Conservation (phyloP, 495 filamentous ascomycete genomes). For the Beverwykella pulmonaria region DNA sequence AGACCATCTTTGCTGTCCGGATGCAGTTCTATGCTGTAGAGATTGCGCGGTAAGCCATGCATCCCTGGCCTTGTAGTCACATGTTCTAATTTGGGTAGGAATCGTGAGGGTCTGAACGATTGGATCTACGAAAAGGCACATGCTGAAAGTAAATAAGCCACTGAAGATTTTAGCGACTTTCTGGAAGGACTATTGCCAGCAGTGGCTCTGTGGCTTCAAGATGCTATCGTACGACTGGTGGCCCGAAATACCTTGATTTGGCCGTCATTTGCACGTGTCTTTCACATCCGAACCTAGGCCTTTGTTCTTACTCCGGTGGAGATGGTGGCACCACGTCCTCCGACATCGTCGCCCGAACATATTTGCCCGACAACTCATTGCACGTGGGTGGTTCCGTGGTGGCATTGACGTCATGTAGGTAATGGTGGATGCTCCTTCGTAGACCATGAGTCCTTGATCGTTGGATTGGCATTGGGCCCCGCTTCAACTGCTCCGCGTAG, state of each 20-base stretch:
- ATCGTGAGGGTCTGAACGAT: constrained; percentile 86
- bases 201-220: not conserved
- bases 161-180: not conserved
- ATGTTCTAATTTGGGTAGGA: constrained; percentile 54
- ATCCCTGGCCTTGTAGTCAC: not conserved
- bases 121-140: constrained; percentile 87
- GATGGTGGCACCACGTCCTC: not conserved
- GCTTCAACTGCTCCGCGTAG: not conserved
- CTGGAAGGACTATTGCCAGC: not conserved
- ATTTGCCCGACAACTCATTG: not conserved
- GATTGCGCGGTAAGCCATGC: constrained; percentile 70
- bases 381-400: not conserved
- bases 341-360: not conserved
- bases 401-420: not conserved
- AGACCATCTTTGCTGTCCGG: constrained; percentile 87
- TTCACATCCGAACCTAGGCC: not conserved
- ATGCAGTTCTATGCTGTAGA: constrained; percentile 99
- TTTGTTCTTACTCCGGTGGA: not conserved
- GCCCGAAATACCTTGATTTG: not conserved
- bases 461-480: not conserved
- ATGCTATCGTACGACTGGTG: not conserved
- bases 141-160: constrained; percentile 42
- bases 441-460: not conserved
- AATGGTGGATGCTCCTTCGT: not conserved
- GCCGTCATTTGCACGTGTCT: constrained; percentile 6